Evolutionary conservation across 2,329 filamentous ascomycete genomes (phyloP), one percentile per base, ranked within the genome.

Genomic region (Akanthomyces uredinophilus): DNA sequence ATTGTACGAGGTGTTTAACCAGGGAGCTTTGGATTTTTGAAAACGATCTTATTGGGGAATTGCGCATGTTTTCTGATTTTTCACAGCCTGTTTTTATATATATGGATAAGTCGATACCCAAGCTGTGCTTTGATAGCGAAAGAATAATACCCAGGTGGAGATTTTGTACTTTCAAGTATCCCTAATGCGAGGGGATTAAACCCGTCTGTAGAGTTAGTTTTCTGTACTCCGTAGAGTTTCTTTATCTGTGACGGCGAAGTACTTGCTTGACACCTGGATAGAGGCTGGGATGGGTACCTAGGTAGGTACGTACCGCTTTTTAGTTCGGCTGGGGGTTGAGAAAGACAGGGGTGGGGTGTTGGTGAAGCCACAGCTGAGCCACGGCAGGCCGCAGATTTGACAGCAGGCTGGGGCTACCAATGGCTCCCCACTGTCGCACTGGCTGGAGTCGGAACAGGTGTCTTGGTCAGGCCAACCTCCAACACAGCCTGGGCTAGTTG

Each of bases 321-420:
- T 24, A 16, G n/a, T n/a, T 29, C 6, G 27, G 27, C 27, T 6
- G 27, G 27, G 27, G 27, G 4, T 29, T 6, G 6, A 6, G 6
- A 6, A 29, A 41, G n/a, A 29, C 56, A 59, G 46, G 20, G 32
- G 27, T 29, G 46, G 20, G 32, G 27, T 29, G 27, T 57, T 13
- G 46, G 47, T 47, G 24, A 46, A 29, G 55, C 55, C 57, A 60
- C 57, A 60, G 57, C 57, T 60, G 37, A 60, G 57, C 57, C 57
- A 52, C 57, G 13, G 39, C n/a, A 11, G 20, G 49, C 49, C 49
- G 24, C 29, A 52, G 35, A 32, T 52, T 52, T 37, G 49, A 37
- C 49, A 20, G 49, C 49, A 18, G 8, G 4, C 24, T 52, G 22
- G 27, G 27, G 27, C 27, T 29, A 6, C 27, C 27, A 29, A 29